These are phyloP conservation scores for Podaxis pistillaris DNA, from an alignment of 768 basidiomycete genomes.

Conservation along the genomic window DNA sequence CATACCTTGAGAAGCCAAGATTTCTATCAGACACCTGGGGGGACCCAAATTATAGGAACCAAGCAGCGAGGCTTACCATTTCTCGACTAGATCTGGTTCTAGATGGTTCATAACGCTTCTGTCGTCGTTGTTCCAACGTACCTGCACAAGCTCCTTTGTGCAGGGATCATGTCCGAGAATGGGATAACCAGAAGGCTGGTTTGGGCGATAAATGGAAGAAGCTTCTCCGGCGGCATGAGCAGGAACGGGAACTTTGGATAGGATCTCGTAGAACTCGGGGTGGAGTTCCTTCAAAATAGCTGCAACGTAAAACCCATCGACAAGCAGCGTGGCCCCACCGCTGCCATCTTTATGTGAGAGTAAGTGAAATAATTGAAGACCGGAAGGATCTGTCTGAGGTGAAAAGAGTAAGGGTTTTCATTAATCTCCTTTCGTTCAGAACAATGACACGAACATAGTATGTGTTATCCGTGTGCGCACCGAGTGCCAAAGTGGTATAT, in stretches of 20 bases:
- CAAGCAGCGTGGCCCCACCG: constrained; percentile 88
- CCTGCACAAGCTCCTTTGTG: constrained; percentile 64
- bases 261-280: constrained; percentile 66
- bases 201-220: constrained; percentile 52
- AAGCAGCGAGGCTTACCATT: constrained; percentile 50
- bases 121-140: constrained; percentile 96
- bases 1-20: constrained; percentile 50
- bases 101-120: constrained; percentile 75
- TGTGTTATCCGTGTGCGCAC: constrained; percentile 73
- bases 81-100: constrained; percentile 59
- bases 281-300: constrained; percentile 70
- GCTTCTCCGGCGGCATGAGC: constrained; percentile 89
- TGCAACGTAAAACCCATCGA: constrained; percentile 94
- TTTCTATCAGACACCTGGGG: neutral
- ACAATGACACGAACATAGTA: constrained; percentile 54
- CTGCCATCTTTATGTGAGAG: constrained; percentile 78
- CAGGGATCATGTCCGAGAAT: constrained; percentile 64
- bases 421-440: neutral
- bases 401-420: neutral
- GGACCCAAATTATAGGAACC: neutral
- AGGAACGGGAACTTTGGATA: constrained; percentile 68
- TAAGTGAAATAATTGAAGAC: constrained; percentile 95
- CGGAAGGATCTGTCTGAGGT: constrained; percentile 83
- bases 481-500: constrained; percentile 85
- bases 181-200: constrained; percentile 61